These are phyloP conservation scores for Scheffersomyces parashehatae DNA, from an alignment of 1,139 yeast species.

Conservation along the genomic window DNA sequence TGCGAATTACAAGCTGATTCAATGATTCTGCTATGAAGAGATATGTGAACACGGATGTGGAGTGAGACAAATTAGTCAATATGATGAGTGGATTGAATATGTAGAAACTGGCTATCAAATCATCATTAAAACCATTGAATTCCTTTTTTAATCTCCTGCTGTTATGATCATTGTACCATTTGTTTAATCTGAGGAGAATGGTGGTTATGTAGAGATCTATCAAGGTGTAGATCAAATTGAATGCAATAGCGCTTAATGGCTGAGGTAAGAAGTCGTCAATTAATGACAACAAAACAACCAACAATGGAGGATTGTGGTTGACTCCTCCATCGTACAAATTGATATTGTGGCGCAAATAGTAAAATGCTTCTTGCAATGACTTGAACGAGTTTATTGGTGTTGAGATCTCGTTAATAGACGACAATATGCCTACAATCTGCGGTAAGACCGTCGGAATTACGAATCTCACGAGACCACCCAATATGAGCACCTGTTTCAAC, in stretches of 20 bases:
- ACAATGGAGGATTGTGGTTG: slow-evolving; percentile 80
- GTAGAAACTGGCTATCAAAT: slow-evolving; percentile 60
- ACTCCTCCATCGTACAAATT: slow-evolving; percentile 83
- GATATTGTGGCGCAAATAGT: slow-evolving; percentile 57
- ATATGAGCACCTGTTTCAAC: slow-evolving; percentile 23
- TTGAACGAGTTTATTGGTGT: slow-evolving; percentile 73
- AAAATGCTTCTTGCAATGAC: slow-evolving; percentile 78
- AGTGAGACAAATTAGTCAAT: slow-evolving; percentile 66
- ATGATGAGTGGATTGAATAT: slow-evolving; percentile 79
- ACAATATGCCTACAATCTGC: slow-evolving; percentile 25
- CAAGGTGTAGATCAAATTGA: slow-evolving; percentile 39
- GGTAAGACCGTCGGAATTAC: slow-evolving; percentile 37
- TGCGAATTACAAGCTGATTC: slow-evolving; percentile 42
- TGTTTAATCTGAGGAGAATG: slow-evolving; percentile 40
- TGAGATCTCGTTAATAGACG: slow-evolving; percentile 63
- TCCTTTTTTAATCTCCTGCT: slow-evolving; percentile 16
- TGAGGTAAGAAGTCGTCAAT: slow-evolving; percentile 31
- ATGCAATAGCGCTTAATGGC: slow-evolving; percentile 15
- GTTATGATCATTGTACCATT: slow-evolving; percentile 38
- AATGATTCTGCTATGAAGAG: slow-evolving; percentile 55
- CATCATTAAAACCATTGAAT: slow-evolving; percentile 32
- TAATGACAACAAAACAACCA: slow-evolving; percentile 51
- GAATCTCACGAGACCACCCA: slow-evolving; percentile 35
- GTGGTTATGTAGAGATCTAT: slow-evolving; percentile 45
- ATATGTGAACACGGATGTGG: slow-evolving; percentile 65